Evolutionary conservation across 2,329 filamentous ascomycete genomes (phyloP).

Genomic region (Sodiomyces alkalinus): DNA sequence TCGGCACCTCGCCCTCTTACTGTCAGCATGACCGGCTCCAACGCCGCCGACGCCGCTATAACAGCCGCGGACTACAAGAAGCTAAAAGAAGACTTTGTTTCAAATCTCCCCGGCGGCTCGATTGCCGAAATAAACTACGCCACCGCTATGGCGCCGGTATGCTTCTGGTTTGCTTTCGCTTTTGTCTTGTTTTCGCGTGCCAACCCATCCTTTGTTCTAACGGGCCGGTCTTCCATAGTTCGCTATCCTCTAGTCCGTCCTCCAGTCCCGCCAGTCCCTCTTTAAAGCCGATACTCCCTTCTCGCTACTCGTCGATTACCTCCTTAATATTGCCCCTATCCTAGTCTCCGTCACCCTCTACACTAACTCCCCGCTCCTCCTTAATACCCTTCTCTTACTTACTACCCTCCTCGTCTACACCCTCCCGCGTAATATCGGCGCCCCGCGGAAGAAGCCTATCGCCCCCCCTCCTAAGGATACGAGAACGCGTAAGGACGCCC

Average conservation of each 20-base stretch:
- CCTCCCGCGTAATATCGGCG: conserved; percentile 27
- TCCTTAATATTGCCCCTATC: conserved; percentile 71
- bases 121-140: conserved; percentile 79
- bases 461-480: conserved; percentile 21
- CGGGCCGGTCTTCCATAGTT: too few species aligned
- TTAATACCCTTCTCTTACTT: conserved; percentile 60
- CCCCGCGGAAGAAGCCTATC: conserved; percentile 29
- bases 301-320: conserved; percentile 63
- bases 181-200: too few species aligned
- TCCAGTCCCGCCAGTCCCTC: conserved; percentile 71
- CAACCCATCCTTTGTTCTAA: too few species aligned
- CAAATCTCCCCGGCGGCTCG: conserved; percentile 69
- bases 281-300: conserved; percentile 61
- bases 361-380: conserved; percentile 54
- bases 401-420: conserved; percentile 52
- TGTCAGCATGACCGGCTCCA: conserved; percentile 19
- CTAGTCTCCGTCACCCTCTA: conserved; percentile 81
- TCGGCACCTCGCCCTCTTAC: too few species aligned
- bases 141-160: conserved; percentile 73
- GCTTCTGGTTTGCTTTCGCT: too few species aligned
- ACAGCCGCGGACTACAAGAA: conserved; percentile 89
- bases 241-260: conserved; percentile 78
- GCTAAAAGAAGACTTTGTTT: conserved; percentile 90
- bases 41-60: conserved; percentile 26
- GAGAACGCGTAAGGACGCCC: conserved; percentile 4